Evolutionary conservation across 768 basidiomycete species (phyloP), one percentile per base, ranked within the genome.

Genomic region (Macrolepiota albuminosa): DNA sequence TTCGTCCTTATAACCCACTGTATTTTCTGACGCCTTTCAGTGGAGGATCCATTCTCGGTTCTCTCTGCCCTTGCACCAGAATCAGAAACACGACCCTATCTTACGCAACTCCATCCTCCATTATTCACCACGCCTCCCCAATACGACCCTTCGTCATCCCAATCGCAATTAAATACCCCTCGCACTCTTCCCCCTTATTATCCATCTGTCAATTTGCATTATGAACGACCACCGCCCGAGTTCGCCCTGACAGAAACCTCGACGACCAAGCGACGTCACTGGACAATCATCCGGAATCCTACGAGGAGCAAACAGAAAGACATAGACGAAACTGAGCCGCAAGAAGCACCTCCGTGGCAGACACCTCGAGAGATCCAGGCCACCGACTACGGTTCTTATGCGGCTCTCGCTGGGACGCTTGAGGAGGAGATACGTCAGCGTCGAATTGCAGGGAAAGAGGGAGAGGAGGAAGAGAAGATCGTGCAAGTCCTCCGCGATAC

Each of bases 21-120:
- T n/a, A 42, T 43, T 40, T 8, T 49, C 53, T 64, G 40, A 55
- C 36, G 37, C 61, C 46, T 58, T 33, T 63, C 39, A 91, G 88
- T 91, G 81, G 89, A 92, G 69, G 88, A 91, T 61, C 88, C 89
- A 0, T 91, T 91, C 69, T 80, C 86, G 10, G 72, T 88, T 0
- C 78, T 92, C 2, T 86, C 83, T 18, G 74, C 76, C 39, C 77
- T 91, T 50, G 84, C 82, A 11, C 86, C 86, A 10, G 86, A 89
- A 10, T 76, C 78, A 0, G 77, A 66, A 6, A 70, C 78, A n/a
- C 77, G 81, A 29, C 88, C 88, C 3, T 77, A 75, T 39, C 73
- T 91, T 14, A 74, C 77, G 3, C 82, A 88, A 9, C 72, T 91
- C 13, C 84, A 82, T 66, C 80, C 83, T 42, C 72, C 81, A 9